Evolutionary conservation across 768 basidiomycete genomes (phyloP).

Genomic region (Brasilioporus rufonigricans): DNA sequence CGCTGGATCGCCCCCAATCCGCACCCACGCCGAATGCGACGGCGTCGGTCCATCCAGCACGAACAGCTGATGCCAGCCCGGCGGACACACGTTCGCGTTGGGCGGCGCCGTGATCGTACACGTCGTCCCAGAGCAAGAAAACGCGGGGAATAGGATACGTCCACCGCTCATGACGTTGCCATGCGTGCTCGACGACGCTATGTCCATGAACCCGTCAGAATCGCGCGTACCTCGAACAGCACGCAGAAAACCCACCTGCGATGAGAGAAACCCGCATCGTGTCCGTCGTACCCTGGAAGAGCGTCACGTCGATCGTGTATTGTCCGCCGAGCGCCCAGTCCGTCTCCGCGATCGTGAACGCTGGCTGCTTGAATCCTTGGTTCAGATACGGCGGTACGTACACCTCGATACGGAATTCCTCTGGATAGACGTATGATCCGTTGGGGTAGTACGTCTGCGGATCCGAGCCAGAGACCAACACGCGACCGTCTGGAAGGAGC

Average conservation of each 20-base stretch:
- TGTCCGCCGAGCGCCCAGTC: slow-evolving; percentile 63
- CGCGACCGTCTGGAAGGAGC: slow-evolving; percentile 70
- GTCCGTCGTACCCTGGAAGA: slow-evolving; percentile 39
- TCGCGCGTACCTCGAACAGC: neutral
- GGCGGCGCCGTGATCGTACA: slow-evolving; percentile 81
- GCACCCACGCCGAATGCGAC: slow-evolving; percentile 69
- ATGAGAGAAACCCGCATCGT: slow-evolving; percentile 62
- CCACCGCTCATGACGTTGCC: slow-evolving; percentile 72
- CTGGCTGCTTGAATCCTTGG: slow-evolving; percentile 59
- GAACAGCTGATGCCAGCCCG: slow-evolving; percentile 76
- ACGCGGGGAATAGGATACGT: slow-evolving; percentile 69
- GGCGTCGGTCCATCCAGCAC: slow-evolving; percentile 79
- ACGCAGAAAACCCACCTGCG: slow-evolving; percentile 44
- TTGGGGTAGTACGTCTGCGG: slow-evolving; percentile 50
- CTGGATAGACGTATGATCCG: slow-evolving; percentile 48
- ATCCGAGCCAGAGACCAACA: slow-evolving; percentile 76
- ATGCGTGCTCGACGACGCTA: slow-evolving; percentile 75
- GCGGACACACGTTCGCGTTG: slow-evolving; percentile 63
- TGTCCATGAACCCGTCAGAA: neutral
- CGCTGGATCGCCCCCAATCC: slow-evolving; percentile 76
- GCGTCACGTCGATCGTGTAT: slow-evolving; percentile 50
- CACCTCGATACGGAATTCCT: slow-evolving; percentile 76
- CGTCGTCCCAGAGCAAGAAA: slow-evolving; percentile 63
- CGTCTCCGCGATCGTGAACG: slow-evolving; percentile 51
- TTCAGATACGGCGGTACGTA: slow-evolving; percentile 88